phyloP scores from a whole-genome alignment of 495 filamentous ascomycete species.

The Aspergillus ellipticus region DNA sequence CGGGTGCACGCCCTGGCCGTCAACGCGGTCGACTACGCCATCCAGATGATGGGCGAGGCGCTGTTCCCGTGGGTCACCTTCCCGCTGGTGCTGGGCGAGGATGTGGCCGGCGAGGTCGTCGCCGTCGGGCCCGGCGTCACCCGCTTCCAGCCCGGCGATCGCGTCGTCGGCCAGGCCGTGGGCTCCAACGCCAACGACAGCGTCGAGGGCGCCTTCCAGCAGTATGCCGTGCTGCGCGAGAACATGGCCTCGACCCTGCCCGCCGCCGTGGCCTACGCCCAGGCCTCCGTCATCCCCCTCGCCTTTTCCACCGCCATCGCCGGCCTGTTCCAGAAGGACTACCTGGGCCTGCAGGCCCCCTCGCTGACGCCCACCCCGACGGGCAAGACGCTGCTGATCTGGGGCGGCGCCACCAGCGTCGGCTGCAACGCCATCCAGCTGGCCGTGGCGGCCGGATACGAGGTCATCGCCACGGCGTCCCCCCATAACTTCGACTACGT shows the following conservation, averaged over 20 bases:
- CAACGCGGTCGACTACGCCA: neutral
- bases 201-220: conserved; percentile 24
- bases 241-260: neutral
- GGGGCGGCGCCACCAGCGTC: conserved; percentile 56
- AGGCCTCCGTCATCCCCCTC: conserved; percentile 38
- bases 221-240: conserved; percentile 14
- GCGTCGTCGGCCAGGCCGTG: conserved; percentile 20
- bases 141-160: conserved; percentile 19
- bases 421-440: conserved; percentile 60
- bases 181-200: conserved; percentile 8
- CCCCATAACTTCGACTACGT: conserved; percentile 50
- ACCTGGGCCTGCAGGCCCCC: conserved; percentile 39
- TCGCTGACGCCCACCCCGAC: conserved; percentile 19
- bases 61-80: neutral
- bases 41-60: neutral
- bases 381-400: conserved; percentile 48
- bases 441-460: conserved; percentile 52
- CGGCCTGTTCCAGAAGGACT: conserved; percentile 44
- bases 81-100: conserved; percentile 35
- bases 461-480: conserved; percentile 52
- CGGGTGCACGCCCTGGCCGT: neutral
- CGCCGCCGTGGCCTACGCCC: conserved; percentile 12
- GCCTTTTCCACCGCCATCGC: conserved; percentile 46
- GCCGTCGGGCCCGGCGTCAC: conserved; percentile 24
- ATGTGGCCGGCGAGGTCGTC: conserved; percentile 38